Base-by-base conservation (phyloP, 2,329 filamentous ascomycete species). In the Conoideocrella luteorostrata region DNA sequence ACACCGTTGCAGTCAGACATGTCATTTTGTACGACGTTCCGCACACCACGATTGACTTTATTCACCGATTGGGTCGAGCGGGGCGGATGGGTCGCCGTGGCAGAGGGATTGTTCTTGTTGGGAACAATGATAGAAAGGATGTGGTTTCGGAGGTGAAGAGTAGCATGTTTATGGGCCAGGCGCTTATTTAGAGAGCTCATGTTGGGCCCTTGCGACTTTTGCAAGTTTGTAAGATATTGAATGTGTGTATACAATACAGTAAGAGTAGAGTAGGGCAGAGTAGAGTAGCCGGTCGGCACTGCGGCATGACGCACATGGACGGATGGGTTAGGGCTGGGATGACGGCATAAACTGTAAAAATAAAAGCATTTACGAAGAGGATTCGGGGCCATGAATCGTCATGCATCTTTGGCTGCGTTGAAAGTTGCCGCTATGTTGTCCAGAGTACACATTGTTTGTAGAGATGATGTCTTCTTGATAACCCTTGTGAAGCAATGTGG, bases 1-100 rank as follows among this genome's bases (percentile, higher is more conserved):
- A 98, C 63, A 98, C 93, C 0, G 68, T 96, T 23, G 85, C 88
- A 15, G 91, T 97, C 15, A 78, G 87, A 45, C 88, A 95, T 53
- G 93, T 98, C 41, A 84, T 98, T 43, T 69, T 98, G 21, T 97
- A 95, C 63, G 89, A 98, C 61, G 91, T 98, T n/a, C 93, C 93
- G 4, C 91, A 97, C 60, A 95, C 88, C 0, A 95, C 89, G 0
- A 94, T 98, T 47, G 94, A 98, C 64, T 98, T 98, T 57, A 96
- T 98, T 57, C 94, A 98, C 65, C 84, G 94, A 13, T 78, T 97
- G 4, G 93, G 93, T 13, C 78, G 93, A 45, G 88, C 93, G 2
- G 93, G 93, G 0, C 79, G 93, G 26, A 97, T 97, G 88, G 89
- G 89, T 3, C 78, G 89, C 49, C 78, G 93, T 61, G 93, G 93